Evolutionary conservation across 1,139 yeast species (phyloP).

Genomic region (Magnusiomyces tetraspermus): DNA sequence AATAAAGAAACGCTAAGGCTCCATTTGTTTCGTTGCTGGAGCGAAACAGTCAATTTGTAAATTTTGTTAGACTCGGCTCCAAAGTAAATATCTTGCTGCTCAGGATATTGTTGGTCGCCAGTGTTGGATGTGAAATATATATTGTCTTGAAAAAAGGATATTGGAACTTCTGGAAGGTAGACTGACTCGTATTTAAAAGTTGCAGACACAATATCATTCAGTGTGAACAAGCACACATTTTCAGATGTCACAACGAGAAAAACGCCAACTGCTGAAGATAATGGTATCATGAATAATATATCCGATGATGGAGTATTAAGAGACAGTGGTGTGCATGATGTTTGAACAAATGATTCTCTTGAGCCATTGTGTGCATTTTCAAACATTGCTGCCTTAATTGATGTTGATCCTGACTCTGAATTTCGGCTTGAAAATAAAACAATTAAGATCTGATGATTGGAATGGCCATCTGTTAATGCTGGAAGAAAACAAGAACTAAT

Average conservation of each 20-base stretch:
- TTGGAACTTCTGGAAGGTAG: neutral
- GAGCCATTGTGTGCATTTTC: neutral
- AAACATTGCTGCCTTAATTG: neutral
- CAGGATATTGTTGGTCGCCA: neutral
- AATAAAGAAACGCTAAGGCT: neutral
- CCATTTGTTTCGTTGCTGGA: neutral
- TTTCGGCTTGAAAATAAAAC: neutral
- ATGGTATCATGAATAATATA: slow-evolving; percentile 2
- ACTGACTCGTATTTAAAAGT: neutral
- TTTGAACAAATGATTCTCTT: neutral
- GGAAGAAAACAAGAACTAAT: neutral
- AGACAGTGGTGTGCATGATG: neutral
- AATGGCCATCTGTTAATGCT: neutral
- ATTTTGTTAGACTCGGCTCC: neutral
- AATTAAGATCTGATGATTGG: neutral
- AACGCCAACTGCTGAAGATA: neutral
- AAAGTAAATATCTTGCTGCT: neutral
- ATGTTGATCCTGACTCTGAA: neutral
- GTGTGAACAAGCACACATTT: neutral
- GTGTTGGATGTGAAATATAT: neutral
- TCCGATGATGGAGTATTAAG: neutral
- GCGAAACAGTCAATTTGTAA: neutral
- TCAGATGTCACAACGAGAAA: neutral
- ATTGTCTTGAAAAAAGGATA: neutral
- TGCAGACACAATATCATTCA: slow-evolving; percentile 1